Evolutionary conservation across 2,329 filamentous ascomycete species (phyloP), one percentile per base, ranked within the genome.

Genomic region (Hypoxylon sp.): DNA sequence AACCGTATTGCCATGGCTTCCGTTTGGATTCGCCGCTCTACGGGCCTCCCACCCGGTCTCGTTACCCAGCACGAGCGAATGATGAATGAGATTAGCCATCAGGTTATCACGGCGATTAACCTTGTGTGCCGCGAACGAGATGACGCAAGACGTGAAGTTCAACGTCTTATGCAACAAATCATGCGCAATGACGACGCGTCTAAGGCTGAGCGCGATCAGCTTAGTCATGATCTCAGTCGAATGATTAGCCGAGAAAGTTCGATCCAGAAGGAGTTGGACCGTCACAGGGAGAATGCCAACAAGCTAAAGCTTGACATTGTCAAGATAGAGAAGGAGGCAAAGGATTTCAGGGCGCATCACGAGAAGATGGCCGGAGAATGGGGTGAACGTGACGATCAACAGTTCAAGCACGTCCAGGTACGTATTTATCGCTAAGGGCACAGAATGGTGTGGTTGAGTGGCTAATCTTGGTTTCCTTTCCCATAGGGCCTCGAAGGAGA

Each of bases 381-480:
- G 62, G 65, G 71, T 32, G 35, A 57, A 5, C 70, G 72, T 42
- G 76, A 78, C 47, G 68, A 73, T 37, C 62, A 67, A 13, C 70
- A 75, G 8, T 65, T 52, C 37, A 53, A 69, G n/a, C 59, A 70
- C 10, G 65, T 77, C 24, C 65, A 71, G 35, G 76, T 77, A 73
- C 68, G 75, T 68, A 55, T 32, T 44, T 32, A 21, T 19, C 39
- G 5, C 21, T 32, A 17, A 15, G 31, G 6, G 13, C 10, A 19
- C 3, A 21, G 37, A 21, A 21, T 17, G n/a, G 1, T 32, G 7
- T 44, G n/a, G 5, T 27, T 39, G 10, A 27, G 17, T 48, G 11
- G 51, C 72, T 70, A 70, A 37, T 29, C 31, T 6, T 21, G n/a
- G 19, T 44, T 8, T 7, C 10, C 37, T 54, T 21, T 19, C 29